Conservation (phyloP, 2,329 filamentous ascomycete genomes). For the Capronia coronata region DNA sequence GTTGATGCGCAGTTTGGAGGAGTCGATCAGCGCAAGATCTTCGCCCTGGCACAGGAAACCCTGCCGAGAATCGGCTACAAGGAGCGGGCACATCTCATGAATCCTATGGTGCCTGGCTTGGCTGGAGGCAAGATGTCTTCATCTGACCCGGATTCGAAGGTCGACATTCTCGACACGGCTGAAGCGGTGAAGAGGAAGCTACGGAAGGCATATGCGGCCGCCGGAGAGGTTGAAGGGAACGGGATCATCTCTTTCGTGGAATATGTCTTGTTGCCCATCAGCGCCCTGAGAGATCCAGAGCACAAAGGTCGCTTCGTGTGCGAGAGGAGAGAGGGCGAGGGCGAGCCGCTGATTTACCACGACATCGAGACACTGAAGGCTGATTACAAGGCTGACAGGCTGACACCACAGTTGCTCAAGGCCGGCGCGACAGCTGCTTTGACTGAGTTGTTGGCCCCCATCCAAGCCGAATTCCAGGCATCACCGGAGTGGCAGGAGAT, state of each 20-base stretch:
- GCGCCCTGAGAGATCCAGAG: constrained; percentile 49
- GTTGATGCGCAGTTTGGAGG: constrained; percentile 87
- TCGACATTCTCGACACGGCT: constrained; percentile 78
- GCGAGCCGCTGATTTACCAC: constrained; percentile 73
- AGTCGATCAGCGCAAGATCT: constrained; percentile 81
- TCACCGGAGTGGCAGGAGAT: constrained; percentile 75
- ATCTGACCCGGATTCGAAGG: constrained; percentile 71
- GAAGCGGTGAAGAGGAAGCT: constrained; percentile 75
- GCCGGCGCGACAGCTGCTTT: constrained; percentile 71
- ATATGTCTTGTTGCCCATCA: constrained; percentile 73
- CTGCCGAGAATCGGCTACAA: constrained; percentile 80
- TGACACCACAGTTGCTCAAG: constrained; percentile 84
- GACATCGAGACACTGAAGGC: constrained; percentile 66
- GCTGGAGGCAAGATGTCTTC: constrained; percentile 62
- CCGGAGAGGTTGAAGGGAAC: constrained; percentile 73
- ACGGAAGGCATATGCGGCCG: constrained; percentile 73
- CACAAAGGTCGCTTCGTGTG: constrained; percentile 60
- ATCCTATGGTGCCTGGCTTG: constrained; percentile 84
- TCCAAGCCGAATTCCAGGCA: constrained; percentile 64
- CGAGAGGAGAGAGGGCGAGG: constrained; percentile 52
- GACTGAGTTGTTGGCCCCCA: constrained; percentile 59
- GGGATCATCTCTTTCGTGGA: constrained; percentile 82
- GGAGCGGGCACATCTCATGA: constrained; percentile 67
- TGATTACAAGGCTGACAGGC: constrained; percentile 73
- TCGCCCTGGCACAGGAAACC: constrained; percentile 76